phyloP scores from a whole-genome alignment of 805 yeast species.

The Wickerhamiella sorbophila region DNA sequence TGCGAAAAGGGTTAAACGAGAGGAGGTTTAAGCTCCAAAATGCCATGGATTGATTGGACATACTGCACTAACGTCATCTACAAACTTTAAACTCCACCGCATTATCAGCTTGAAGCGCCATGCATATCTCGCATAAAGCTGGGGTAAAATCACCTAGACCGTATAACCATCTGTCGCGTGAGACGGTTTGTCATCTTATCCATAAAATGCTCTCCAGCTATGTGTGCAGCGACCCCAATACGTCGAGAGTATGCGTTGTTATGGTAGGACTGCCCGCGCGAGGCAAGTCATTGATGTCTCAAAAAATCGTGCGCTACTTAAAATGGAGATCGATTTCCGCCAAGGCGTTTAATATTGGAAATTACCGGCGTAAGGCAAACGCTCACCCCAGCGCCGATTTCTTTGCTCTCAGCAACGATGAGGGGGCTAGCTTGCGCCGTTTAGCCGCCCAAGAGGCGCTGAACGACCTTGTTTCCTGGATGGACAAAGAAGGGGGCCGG shows the following conservation, averaged over 20 bases:
- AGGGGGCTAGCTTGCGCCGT: constrained; percentile 47
- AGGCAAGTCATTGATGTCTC: constrained; percentile 90
- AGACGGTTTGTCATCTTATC: background rate
- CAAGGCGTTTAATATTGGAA: constrained; percentile 79
- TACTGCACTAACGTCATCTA: too few species aligned
- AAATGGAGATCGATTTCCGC: constrained; percentile 85
- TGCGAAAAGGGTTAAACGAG: too few species aligned
- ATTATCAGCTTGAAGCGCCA: too few species aligned
- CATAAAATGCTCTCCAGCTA: constrained; percentile 6
- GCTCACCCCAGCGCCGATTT: constrained; percentile 63
- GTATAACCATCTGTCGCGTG: background rate
- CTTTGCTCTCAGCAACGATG: constrained; percentile 52
- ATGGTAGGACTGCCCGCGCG: constrained; percentile 39
- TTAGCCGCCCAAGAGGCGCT: constrained; percentile 63
- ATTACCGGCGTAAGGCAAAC: constrained; percentile 54
- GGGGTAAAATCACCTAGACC: too few species aligned
- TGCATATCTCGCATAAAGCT: too few species aligned
- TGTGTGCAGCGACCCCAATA: constrained; percentile 17
- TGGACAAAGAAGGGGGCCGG: constrained; percentile 59
- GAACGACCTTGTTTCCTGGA: constrained; percentile 76
- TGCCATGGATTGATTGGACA: too few species aligned
- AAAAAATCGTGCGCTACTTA: constrained; percentile 80
- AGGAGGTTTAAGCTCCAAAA: too few species aligned
- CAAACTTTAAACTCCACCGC: too few species aligned
- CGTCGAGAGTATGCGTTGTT: constrained; percentile 17